Percentiles rank a stretch among this genome's conserved stretches.
Conservation (phyloP, 257 asterid genomes). For the Ballota nigra region DNA sequence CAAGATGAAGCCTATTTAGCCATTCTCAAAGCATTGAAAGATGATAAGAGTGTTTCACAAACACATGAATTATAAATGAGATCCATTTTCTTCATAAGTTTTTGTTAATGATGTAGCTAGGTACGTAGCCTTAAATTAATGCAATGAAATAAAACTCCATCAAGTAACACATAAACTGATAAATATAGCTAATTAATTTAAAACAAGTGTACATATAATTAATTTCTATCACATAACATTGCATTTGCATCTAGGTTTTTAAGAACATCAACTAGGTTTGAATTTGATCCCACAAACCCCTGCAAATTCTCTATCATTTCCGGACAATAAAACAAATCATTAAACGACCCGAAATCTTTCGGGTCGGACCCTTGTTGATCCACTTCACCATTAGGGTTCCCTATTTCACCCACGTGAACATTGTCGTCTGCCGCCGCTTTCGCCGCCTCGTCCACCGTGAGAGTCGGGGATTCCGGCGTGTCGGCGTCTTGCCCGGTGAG, state of each 20-base stretch:
- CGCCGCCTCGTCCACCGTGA: background rate
- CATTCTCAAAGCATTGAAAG: too few relatives aligned
- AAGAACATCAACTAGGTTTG: slow-evolving; percentile 27
- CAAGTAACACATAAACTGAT: background rate
- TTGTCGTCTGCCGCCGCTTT: background rate
- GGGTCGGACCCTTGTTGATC: slow-evolving; percentile 28
- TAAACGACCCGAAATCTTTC: slow-evolving; percentile 21
- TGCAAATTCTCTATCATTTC: slow-evolving; percentile 29
- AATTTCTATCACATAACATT: slow-evolving; percentile 12
- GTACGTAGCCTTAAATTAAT: too few relatives aligned
- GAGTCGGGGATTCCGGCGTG: slow-evolving; percentile 28
- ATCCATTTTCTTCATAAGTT: too few relatives aligned
- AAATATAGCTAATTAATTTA: background rate
- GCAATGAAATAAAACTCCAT: too few relatives aligned
- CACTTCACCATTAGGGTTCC: background rate
- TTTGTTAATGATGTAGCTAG: too few relatives aligned
- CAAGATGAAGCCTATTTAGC: too few relatives aligned
- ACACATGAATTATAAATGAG: too few relatives aligned
- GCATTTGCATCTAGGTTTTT: slow-evolving; percentile 28
- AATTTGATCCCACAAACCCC: slow-evolving; percentile 29
- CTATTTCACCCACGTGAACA: background rate
- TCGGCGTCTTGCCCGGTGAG: slow-evolving; percentile 73
- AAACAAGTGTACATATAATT: background rate
- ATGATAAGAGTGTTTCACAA: too few relatives aligned
- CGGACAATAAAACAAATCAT: background rate